Conservation (phyloP, 768 basidiomycete species). For the Trametes cingulata region DNA sequence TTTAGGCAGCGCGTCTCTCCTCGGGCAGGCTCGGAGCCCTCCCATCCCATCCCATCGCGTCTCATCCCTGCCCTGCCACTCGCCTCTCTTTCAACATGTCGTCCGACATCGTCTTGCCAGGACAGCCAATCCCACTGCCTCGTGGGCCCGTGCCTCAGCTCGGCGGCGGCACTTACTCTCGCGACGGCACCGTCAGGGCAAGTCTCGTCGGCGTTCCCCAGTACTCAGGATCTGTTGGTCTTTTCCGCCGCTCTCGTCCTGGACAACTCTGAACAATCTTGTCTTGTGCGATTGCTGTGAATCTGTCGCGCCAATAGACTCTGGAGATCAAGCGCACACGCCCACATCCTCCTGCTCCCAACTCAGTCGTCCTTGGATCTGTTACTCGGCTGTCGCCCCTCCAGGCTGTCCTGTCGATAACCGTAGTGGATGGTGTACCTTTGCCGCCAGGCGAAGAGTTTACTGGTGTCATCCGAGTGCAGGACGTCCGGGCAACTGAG, state of each 20-base stretch:
- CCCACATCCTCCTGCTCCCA: slow-evolving; percentile 68
- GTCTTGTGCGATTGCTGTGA: slow-evolving; percentile 3
- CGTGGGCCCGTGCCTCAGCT: slow-evolving; percentile 55
- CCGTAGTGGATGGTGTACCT: slow-evolving; percentile 84
- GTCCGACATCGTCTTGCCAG: slow-evolving; percentile 58
- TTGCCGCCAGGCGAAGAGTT: slow-evolving; percentile 86
- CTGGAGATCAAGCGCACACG: slow-evolving; percentile 65
- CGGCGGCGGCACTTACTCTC: slow-evolving; percentile 66
- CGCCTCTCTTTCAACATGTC: slow-evolving; percentile 12
- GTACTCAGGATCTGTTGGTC: slow-evolving; percentile 68
- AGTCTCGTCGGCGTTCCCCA: slow-evolving; percentile 67
- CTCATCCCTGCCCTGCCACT: not conserved
- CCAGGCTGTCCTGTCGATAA: slow-evolving; percentile 82
- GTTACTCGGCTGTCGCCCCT: slow-evolving; percentile 81
- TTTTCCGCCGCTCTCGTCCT: slow-evolving; percentile 28
- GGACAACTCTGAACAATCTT: slow-evolving; percentile 24
- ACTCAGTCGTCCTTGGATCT: slow-evolving; percentile 78
- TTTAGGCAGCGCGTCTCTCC: slow-evolving; percentile 16
- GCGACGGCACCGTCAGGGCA: slow-evolving; percentile 65
- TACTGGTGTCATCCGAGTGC: slow-evolving; percentile 80
- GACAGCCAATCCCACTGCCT: slow-evolving; percentile 69
- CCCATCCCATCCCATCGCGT: slow-evolving; percentile 5
- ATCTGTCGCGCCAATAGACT: slow-evolving; percentile 41
- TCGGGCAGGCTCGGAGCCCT: slow-evolving; percentile 22
- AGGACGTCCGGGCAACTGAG: slow-evolving; percentile 89